These are phyloP conservation scores for Linum tenue DNA, from an alignment of 345 rosid species.

Conservation along the genomic window DNA sequence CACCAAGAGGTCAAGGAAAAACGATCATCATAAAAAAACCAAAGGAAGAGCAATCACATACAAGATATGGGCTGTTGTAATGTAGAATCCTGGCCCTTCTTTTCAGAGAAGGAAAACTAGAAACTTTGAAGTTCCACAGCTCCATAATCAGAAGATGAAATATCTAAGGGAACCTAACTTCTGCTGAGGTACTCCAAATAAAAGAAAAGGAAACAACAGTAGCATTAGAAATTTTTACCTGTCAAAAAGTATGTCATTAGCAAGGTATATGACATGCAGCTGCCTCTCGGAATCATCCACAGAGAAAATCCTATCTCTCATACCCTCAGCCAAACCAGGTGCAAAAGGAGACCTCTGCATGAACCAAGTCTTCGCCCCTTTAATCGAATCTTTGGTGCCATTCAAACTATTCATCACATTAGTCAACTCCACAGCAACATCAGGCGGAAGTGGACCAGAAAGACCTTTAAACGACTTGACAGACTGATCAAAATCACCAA, in stretches of 20 bases:
- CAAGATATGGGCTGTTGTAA: too few species aligned
- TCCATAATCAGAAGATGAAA: background rate
- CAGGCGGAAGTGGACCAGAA: slow-evolving; percentile 82
- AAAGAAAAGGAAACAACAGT: background rate
- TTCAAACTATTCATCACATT: slow-evolving; percentile 65
- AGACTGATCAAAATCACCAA: slow-evolving; percentile 65
- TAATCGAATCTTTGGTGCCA: slow-evolving; percentile 97
- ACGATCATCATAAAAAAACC: slow-evolving; percentile 4
- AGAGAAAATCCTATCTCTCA: slow-evolving; percentile 71
- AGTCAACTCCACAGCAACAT: slow-evolving; percentile 73
- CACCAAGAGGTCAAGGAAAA: background rate
- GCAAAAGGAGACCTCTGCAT: slow-evolving; percentile 93
- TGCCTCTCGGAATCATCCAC: slow-evolving; percentile 93
- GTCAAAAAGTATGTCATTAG: slow-evolving; percentile 95
- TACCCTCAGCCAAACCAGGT: slow-evolving; percentile 82
- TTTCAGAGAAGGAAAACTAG: background rate
- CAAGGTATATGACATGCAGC: slow-evolving; percentile 82
- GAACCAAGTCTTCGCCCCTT: slow-evolving; percentile 96
- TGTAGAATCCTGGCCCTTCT: background rate
- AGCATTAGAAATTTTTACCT: slow-evolving; percentile 36
- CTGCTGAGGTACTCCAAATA: background rate
- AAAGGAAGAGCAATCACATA: too few species aligned
- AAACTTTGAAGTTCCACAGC: background rate
- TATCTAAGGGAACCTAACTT: background rate
- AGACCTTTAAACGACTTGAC: slow-evolving; percentile 57